A percentile compares a stretch with the other conserved stretches of the same genome.
Evolutionary conservation across 2,329 filamentous ascomycete species (phyloP).

Genomic region (Sporothrix humicola): DNA sequence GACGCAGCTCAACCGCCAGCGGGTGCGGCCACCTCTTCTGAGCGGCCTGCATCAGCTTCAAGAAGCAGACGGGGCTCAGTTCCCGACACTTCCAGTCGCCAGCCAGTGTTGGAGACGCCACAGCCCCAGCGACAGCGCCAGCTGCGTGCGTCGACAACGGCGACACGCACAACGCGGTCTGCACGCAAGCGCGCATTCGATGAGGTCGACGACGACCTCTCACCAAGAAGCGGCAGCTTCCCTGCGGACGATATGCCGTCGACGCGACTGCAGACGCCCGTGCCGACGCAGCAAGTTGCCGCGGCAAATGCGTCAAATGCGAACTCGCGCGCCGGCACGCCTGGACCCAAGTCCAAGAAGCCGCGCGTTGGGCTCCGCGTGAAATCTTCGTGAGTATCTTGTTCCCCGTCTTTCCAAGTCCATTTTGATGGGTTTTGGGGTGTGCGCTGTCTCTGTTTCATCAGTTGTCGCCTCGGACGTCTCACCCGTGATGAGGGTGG

Average conservation of each 20-base stretch:
- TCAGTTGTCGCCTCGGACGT: slow-evolving; percentile 19
- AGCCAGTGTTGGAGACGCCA: slow-evolving; percentile 32
- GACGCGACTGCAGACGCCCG: slow-evolving; percentile 36
- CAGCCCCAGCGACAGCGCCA: slow-evolving; percentile 30
- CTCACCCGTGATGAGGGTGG: slow-evolving; percentile 19
- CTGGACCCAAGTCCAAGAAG: slow-evolving; percentile 63
- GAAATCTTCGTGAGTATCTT: slow-evolving; percentile 70
- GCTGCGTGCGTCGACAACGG: slow-evolving; percentile 44
- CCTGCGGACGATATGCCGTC: slow-evolving; percentile 41
- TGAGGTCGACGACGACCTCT: slow-evolving; percentile 59
- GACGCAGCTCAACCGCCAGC: background rate
- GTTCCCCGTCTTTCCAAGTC: slow-evolving; percentile 28
- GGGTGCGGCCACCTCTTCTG: background rate
- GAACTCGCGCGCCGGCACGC: slow-evolving; percentile 66
- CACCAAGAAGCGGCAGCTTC: slow-evolving; percentile 58
- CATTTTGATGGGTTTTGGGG: slow-evolving; percentile 25
- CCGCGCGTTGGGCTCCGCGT: slow-evolving; percentile 66
- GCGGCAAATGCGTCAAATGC: slow-evolving; percentile 20
- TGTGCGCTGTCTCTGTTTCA: background rate
- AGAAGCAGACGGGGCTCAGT: slow-evolving; percentile 33
- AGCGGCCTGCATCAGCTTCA: slow-evolving; percentile 15
- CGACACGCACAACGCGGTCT: slow-evolving; percentile 55
- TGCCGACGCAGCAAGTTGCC: slow-evolving; percentile 24
- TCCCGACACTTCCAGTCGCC: background rate
- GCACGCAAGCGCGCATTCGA: slow-evolving; percentile 60